phyloP scores from a whole-genome alignment of 768 basidiomycete species.

The Paxillus ammoniavirescens region DNA sequence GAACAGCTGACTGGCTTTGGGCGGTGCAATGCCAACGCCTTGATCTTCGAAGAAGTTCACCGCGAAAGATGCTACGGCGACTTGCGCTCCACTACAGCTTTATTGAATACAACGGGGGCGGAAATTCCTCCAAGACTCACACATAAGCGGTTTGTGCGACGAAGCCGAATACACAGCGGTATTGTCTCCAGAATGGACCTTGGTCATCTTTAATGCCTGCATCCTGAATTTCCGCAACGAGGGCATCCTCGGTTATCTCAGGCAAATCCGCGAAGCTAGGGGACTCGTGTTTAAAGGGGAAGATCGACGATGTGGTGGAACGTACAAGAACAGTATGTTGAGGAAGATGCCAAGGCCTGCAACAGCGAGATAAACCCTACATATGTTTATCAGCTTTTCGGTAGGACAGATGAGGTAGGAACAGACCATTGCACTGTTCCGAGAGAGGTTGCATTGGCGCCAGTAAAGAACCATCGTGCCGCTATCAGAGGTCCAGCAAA shows the following conservation, averaged over 20 bases:
- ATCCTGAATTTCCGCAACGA: slow-evolving; percentile 46
- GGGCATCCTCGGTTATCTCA: slow-evolving; percentile 69
- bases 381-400: slow-evolving; percentile 1
- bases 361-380: slow-evolving; percentile 64
- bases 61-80: slow-evolving; percentile 63
- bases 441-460: slow-evolving; percentile 55
- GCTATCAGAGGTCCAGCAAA: slow-evolving; percentile 77
- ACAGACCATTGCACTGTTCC: slow-evolving; percentile 66
- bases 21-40: slow-evolving; percentile 47
- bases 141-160: slow-evolving; percentile 69
- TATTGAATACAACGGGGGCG: neutral
- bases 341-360: slow-evolving; percentile 60
- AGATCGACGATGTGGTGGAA: slow-evolving; percentile 1
- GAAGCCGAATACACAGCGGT: slow-evolving; percentile 68
- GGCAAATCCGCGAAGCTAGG: slow-evolving; percentile 65
- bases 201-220: slow-evolving; percentile 40
- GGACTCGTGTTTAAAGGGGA: neutral
- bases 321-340: slow-evolving; percentile 64
- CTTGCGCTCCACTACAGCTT: slow-evolving; percentile 54
- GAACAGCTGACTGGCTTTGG: slow-evolving; percentile 60
- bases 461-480: slow-evolving; percentile 71
- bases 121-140: slow-evolving; percentile 33
- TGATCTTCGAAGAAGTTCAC: slow-evolving; percentile 72
- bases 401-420: neutral
- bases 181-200: slow-evolving; percentile 67